phyloP scores from a whole-genome alignment of 2,329 filamentous ascomycete species.

The Colletotrichum sp. region DNA sequence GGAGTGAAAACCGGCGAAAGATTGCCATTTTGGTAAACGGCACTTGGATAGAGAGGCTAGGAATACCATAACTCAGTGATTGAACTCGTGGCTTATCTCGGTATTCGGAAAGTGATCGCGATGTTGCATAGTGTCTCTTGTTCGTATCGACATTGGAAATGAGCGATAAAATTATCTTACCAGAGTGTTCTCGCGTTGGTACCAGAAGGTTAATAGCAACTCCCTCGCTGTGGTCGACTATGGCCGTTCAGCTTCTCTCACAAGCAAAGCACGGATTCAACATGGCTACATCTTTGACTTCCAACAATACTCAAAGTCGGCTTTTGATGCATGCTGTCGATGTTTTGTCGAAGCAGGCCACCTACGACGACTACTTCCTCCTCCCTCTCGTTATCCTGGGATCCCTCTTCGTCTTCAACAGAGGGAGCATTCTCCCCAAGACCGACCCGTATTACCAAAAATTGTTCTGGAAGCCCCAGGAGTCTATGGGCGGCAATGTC shows the following conservation, averaged over 20 bases:
- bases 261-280: not conserved
- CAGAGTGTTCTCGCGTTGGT: not conserved
- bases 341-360: not conserved
- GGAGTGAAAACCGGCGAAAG: not conserved
- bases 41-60: not conserved
- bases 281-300: not conserved
- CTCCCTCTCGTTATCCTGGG: not conserved
- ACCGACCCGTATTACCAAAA: not conserved
- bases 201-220: not conserved
- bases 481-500: not conserved
- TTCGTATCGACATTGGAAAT: accelerated
- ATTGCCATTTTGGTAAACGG: not conserved
- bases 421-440: not conserved
- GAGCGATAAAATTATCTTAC: not conserved
- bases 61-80: not conserved
- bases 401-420: not conserved
- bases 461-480: not conserved
- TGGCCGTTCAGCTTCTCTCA: not conserved
- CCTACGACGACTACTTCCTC: not conserved
- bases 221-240: not conserved
- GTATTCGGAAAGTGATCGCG: not conserved
- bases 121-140: not conserved
- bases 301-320: not conserved
- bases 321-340: not conserved
- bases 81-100: not conserved